Evolutionary conservation across 2,329 filamentous ascomycete genomes (phyloP).

Genomic region (Clarireedia paspali): DNA sequence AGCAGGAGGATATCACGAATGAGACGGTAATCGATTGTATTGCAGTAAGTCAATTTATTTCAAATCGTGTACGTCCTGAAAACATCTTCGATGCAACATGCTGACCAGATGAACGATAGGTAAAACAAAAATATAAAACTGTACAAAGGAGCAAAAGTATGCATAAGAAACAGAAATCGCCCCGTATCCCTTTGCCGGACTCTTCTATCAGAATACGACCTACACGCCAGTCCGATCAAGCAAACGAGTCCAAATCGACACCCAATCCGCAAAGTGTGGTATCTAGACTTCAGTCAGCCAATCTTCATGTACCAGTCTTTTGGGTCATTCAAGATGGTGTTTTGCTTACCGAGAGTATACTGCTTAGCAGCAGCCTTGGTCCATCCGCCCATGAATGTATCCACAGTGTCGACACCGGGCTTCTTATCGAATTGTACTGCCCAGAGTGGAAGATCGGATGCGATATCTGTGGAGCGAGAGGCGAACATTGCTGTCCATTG

Average conservation of each 20-base stretch:
- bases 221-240: neutral
- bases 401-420: constrained; percentile 18
- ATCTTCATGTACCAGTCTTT: no score
- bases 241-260: constrained; percentile 13
- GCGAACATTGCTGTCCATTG: constrained; percentile 23
- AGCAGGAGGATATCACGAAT: no score
- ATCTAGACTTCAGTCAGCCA: constrained; percentile 11
- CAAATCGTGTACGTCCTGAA: no score
- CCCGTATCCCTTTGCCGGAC: no score
- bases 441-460: constrained; percentile 21
- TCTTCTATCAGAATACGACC: neutral
- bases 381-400: constrained; percentile 23
- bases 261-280: constrained; percentile 20
- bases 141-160: no score
- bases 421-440: constrained; percentile 20
- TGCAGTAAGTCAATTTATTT: no score
- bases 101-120: no score
- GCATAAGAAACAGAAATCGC: no score
- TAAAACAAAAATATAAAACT: no score
- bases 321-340: neutral
- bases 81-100: no score
- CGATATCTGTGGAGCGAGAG: constrained; percentile 17
- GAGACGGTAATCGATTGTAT: no score
- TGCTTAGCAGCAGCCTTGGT: constrained; percentile 21
- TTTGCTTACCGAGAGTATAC: constrained; percentile 17